Percentiles rank a stretch among this genome's conserved stretches.
Conservation (phyloP, 106 monocot genomes). For the Acanthochlamys bracteata region DNA sequence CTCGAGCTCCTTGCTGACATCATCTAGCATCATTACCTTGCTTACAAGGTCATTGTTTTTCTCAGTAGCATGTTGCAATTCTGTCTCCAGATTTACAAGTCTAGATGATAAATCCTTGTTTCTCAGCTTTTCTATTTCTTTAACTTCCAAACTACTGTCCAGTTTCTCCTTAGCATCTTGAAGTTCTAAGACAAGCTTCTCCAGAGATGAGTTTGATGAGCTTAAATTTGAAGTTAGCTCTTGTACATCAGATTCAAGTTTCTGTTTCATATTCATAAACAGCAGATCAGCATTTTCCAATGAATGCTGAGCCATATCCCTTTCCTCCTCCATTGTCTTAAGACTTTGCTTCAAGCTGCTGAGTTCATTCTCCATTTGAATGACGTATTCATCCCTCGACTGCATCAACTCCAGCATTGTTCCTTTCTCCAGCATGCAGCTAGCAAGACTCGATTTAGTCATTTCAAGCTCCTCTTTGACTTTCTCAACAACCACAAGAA, state of each 20-base stretch:
- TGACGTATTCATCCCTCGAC: constrained; percentile 20
- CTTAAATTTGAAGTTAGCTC: constrained; percentile 51
- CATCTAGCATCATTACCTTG: constrained; percentile 26
- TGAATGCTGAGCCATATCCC: no score
- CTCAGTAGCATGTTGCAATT: constrained; percentile 38
- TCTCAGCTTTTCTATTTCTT: constrained; percentile 21
- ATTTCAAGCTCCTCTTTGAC: constrained; percentile 55
- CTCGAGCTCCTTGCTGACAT: constrained; percentile 51
- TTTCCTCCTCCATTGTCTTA: constrained; percentile 1
- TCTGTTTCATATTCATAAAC: constrained; percentile 15
- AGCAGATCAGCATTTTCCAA: constrained; percentile 20
- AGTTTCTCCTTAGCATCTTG: constrained; percentile 51
- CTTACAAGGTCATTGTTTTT: constrained; percentile 34
- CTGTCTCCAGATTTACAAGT: constrained; percentile 36
- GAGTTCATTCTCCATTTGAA: constrained; percentile 51
- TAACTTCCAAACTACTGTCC: constrained; percentile 29
- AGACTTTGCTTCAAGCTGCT: constrained; percentile 32
- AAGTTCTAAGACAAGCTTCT: constrained; percentile 47
- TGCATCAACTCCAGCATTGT: constrained; percentile 26
- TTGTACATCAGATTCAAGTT: constrained; percentile 40
- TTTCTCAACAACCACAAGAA: constrained; percentile 22
- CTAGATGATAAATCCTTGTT: constrained; percentile 54
- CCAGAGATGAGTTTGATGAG: constrained; percentile 30
- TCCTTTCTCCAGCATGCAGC: constrained; percentile 48
- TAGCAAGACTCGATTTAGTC: constrained; percentile 24